Evolutionary conservation across 2,329 filamentous ascomycete species (phyloP).

Genomic region (Leptodontidium sp.): DNA sequence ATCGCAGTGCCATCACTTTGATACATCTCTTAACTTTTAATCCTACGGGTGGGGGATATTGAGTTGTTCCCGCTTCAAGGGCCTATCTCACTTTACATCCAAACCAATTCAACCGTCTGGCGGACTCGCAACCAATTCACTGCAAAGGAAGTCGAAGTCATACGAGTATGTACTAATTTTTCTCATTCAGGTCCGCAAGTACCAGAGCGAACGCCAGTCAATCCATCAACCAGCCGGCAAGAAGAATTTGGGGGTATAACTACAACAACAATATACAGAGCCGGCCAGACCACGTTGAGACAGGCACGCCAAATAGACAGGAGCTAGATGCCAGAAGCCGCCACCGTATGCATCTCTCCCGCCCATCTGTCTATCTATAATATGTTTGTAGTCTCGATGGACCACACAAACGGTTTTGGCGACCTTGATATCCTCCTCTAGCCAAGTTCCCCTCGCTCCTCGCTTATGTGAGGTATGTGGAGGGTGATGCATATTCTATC

Average conservation of each 20-base stretch:
- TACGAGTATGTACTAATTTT: too few relatives aligned
- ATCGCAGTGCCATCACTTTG: neutral
- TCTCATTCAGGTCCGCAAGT: too few relatives aligned
- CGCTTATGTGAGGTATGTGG: neutral
- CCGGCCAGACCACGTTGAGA: neutral
- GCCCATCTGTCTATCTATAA: neutral
- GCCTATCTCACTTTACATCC: too few relatives aligned
- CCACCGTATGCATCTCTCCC: neutral
- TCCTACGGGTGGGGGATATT: too few relatives aligned
- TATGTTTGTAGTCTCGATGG: neutral
- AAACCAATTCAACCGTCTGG: too few relatives aligned
- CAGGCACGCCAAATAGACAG: neutral
- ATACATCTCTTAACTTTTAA: too few relatives aligned
- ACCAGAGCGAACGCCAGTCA: too few relatives aligned
- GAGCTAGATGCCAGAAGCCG: too few relatives aligned
- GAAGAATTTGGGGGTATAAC: neutral
- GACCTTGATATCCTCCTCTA: neutral
- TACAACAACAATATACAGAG: slow-evolving; percentile 13
- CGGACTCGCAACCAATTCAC: too few relatives aligned
- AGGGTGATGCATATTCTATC: neutral
- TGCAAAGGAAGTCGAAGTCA: too few relatives aligned
- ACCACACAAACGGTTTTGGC: too few relatives aligned
- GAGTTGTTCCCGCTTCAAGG: too few relatives aligned
- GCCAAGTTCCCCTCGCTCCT: neutral
- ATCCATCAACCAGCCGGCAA: neutral